Conservation (phyloP, 106 monocot species). For the Dendrobium catenatum region DNA sequence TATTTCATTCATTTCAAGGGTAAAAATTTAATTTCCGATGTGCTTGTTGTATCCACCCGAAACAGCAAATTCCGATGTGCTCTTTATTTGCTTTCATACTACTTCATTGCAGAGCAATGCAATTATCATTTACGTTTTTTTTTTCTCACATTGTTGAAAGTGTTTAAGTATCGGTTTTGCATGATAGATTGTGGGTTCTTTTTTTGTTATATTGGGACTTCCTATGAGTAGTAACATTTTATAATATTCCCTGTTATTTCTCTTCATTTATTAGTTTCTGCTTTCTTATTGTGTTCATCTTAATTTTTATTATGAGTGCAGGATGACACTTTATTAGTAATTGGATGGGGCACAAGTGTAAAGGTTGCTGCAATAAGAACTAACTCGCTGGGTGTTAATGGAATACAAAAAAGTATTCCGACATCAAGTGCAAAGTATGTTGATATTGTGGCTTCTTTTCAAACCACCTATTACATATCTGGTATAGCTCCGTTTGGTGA, state of each 20-base stretch:
- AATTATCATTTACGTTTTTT: not conserved
- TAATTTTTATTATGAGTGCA: slow-evolving; percentile 14
- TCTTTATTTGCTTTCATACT: not conserved
- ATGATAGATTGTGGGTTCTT: not conserved
- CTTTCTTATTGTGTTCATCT: not conserved
- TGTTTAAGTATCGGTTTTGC: not conserved
- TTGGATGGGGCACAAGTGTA: slow-evolving; percentile 95
- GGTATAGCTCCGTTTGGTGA: slow-evolving; percentile 97
- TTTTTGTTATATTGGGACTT: not conserved
- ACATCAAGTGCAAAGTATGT: slow-evolving; percentile 62
- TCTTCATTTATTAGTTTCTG: not conserved
- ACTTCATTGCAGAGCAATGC: not conserved
- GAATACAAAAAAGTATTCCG: slow-evolving; percentile 36
- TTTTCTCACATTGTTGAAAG: not conserved
- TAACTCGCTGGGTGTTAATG: slow-evolving; percentile 47
- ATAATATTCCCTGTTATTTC: not conserved
- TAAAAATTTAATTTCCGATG: not conserved
- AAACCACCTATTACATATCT: slow-evolving; percentile 83
- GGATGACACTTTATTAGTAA: slow-evolving; percentile 93
- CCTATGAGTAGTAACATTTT: not conserved
- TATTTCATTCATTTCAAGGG: no score
- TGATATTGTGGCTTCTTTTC: slow-evolving; percentile 96
- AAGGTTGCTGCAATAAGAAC: slow-evolving; percentile 85
- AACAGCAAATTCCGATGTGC: not conserved
- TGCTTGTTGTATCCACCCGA: not conserved